Conservation (phyloP, 1,284 basidiomycete genomes). For the Quambalaria eucalypti region DNA sequence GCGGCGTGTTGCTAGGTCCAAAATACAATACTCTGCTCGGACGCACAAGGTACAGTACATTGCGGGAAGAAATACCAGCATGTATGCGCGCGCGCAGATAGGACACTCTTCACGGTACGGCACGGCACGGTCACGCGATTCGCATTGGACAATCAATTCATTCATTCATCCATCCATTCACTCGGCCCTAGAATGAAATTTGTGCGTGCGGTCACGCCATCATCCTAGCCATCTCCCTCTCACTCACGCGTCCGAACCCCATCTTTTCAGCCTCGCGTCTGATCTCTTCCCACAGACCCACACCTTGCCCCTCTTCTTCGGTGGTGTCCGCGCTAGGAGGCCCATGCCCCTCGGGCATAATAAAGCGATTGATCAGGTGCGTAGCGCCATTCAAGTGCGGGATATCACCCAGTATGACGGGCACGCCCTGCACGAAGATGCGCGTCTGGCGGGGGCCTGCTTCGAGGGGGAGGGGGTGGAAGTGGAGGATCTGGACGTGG, state of each 20-base stretch:
- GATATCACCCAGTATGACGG: conserved; percentile 54
- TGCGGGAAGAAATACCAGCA: too few relatives aligned
- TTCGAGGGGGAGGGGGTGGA: conserved; percentile 22
- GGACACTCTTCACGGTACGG: too few relatives aligned
- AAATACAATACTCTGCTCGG: too few relatives aligned
- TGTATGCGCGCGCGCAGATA: too few relatives aligned
- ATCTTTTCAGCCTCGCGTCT: conserved; percentile 9
- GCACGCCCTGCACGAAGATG: conserved; percentile 55
- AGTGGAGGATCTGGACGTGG: conserved; percentile 29
- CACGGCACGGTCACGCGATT: too few relatives aligned
- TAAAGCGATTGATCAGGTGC: conserved; percentile 53
- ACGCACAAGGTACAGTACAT: too few relatives aligned
- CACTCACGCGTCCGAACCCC: conserved; percentile 21
- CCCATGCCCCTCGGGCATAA: conserved; percentile 18
- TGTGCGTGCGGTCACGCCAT: too few relatives aligned
- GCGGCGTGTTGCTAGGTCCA: too few relatives aligned
- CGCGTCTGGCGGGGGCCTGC: conserved; percentile 50
- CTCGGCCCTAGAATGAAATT: too few relatives aligned
- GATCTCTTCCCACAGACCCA: conserved; percentile 22
- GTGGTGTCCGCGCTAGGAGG: neutral
- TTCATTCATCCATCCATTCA: too few relatives aligned
- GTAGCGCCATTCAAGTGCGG: conserved; percentile 59
- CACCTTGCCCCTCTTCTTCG: neutral
- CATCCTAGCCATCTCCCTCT: conserved; percentile 10
- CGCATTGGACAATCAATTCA: too few relatives aligned